Percentiles rank a stretch among this genome's conserved stretches.
Evolutionary conservation across 768 basidiomycete species (phyloP).

Genomic region (Tricholoma terreum): DNA sequence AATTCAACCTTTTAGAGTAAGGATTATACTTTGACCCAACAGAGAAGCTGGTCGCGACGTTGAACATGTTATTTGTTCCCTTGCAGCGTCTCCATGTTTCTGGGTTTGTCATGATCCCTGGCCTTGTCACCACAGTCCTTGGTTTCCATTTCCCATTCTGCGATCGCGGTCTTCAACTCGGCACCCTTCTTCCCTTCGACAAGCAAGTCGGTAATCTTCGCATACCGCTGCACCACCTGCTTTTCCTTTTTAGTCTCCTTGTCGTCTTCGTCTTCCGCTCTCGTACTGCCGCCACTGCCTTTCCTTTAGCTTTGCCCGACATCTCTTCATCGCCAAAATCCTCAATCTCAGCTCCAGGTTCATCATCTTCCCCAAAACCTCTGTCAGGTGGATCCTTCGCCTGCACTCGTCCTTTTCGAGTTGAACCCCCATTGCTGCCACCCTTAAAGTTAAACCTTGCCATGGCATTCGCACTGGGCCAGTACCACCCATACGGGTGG

Average conservation of each 20-base stretch:
- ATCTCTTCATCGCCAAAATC: conserved; percentile 1
- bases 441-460: conserved; percentile 37
- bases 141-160: conserved; percentile 50
- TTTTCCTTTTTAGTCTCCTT: conserved; percentile 10
- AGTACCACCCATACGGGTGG: conserved; percentile 83
- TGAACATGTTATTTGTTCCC: too few relatives aligned
- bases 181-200: conserved; percentile 64
- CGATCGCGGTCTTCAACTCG: conserved; percentile 58
- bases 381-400: conserved; percentile 28
- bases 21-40: too few relatives aligned
- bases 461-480: conserved; percentile 52
- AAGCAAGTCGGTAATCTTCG: conserved; percentile 65
- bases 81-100: too few relatives aligned
- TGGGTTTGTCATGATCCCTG: too few relatives aligned
- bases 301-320: neutral
- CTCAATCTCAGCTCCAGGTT: conserved; percentile 7
- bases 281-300: conserved; percentile 38
- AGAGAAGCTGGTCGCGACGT: too few relatives aligned
- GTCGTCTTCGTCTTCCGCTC: conserved; percentile 23
- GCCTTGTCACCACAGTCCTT: too few relatives aligned
- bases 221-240: conserved; percentile 38
- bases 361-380: conserved; percentile 30
- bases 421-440: conserved; percentile 9
- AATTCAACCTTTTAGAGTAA: too few relatives aligned
- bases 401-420: conserved; percentile 8